Percentiles rank a stretch among this genome's conserved stretches.
Conservation (phyloP, 345 rosid species). For the Punica granatum region DNA sequence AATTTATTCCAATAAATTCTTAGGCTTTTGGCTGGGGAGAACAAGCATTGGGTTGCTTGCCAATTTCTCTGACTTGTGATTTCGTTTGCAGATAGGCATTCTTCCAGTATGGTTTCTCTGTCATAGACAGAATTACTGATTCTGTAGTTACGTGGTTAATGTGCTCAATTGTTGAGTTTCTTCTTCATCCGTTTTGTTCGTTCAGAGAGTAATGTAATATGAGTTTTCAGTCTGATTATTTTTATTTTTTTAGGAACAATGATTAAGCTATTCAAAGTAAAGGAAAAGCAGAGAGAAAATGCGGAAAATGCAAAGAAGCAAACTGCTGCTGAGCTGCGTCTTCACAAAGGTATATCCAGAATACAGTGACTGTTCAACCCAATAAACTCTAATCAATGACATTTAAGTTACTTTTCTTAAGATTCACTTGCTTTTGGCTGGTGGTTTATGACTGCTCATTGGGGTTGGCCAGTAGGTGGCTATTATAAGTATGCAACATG, state of each 20-base stretch:
- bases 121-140: background rate
- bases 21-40: background rate
- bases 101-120: background rate
- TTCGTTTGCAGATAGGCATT: background rate
- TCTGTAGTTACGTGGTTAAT: background rate
- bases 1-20: background rate
- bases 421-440: background rate
- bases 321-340: constrained; percentile 83
- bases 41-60: background rate
- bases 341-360: constrained; percentile 51
- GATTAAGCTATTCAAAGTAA: constrained; percentile 78
- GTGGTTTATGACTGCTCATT: background rate
- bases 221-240: background rate
- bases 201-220: background rate
- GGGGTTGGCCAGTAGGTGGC: background rate
- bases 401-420: background rate
- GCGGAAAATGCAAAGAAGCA: constrained; percentile 67
- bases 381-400: background rate
- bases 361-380: background rate
- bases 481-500: background rate
- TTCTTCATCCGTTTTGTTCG: background rate
- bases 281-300: constrained; percentile 79
- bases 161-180: background rate
- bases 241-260: constrained; percentile 28
- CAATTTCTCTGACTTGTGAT: background rate